These are phyloP conservation scores for Thielaviopsis euricoi DNA, from an alignment of 2,329 filamentous ascomycete species.

Conservation along the genomic window DNA sequence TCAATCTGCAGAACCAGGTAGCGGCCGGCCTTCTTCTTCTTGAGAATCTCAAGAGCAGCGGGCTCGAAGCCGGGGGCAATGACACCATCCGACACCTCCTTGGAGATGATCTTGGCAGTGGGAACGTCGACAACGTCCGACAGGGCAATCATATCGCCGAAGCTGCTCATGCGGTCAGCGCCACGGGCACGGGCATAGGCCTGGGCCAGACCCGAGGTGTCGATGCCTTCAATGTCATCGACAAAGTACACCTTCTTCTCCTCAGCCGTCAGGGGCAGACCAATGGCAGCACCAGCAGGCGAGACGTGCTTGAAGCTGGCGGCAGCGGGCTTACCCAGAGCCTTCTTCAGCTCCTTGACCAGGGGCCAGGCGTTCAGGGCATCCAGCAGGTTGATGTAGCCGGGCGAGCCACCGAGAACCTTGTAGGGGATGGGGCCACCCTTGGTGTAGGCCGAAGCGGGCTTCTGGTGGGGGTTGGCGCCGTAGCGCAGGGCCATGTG, in stretches of 20 bases:
- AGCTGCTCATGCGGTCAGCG: slow-evolving; percentile 96
- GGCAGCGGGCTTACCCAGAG: slow-evolving; percentile 74
- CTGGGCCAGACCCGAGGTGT: slow-evolving; percentile 72
- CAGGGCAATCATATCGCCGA: slow-evolving; percentile 89
- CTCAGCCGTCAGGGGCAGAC: slow-evolving; percentile 65
- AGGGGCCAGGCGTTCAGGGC: slow-evolving; percentile 92
- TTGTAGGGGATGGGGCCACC: slow-evolving; percentile 78
- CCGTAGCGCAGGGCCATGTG: slow-evolving; percentile 82
- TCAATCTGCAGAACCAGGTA: slow-evolving; percentile 96
- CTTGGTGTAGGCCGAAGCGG: slow-evolving; percentile 66
- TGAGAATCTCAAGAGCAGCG: slow-evolving; percentile 76
- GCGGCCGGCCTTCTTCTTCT: slow-evolving; percentile 96
- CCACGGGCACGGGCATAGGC: slow-evolving; percentile 91
- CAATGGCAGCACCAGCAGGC: slow-evolving; percentile 87
- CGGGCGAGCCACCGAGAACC: slow-evolving; percentile 73
- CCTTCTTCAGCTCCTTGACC: slow-evolving; percentile 87
- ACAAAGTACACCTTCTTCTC: slow-evolving; percentile 99
- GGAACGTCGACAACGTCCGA: slow-evolving; percentile 81
- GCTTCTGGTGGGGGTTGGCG: slow-evolving; percentile 96
- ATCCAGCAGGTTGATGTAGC: slow-evolving; percentile 95
- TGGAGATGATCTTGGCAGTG: slow-evolving; percentile 93
- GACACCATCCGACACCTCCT: slow-evolving; percentile 93
- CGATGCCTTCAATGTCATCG: slow-evolving; percentile 79
- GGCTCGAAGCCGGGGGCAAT: slow-evolving; percentile 77
- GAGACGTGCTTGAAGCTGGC: slow-evolving; percentile 99